phyloP scores from a whole-genome alignment of 805 yeast genomes.

The Kuraishia molischiana region DNA sequence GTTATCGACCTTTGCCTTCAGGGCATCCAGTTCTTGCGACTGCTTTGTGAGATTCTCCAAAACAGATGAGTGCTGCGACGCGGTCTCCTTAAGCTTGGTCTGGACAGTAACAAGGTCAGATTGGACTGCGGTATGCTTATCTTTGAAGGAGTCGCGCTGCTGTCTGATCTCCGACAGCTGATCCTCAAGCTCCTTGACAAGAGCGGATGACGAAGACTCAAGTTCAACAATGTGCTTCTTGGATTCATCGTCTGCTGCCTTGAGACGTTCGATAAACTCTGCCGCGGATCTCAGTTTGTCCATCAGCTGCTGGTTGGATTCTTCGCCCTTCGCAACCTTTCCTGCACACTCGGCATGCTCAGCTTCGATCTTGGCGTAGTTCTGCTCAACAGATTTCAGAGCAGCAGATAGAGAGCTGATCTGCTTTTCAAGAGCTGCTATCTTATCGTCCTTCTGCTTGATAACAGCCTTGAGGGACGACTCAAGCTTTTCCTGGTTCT shows the following conservation, averaged over 20 bases:
- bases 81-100: not conserved
- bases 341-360: slow-evolving; percentile 13
- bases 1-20: slow-evolving; percentile 14
- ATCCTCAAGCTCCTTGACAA: slow-evolving; percentile 1
- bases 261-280: slow-evolving; percentile 14
- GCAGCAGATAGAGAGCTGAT: slow-evolving; percentile 9
- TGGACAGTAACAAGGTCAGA: not conserved
- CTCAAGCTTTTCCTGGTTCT: slow-evolving; percentile 24
- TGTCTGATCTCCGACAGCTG: slow-evolving; percentile 1
- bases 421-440: slow-evolving; percentile 12
- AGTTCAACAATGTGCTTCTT: slow-evolving; percentile 16
- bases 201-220: slow-evolving; percentile 11
- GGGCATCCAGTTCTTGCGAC: slow-evolving; percentile 14
- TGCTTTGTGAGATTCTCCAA: slow-evolving; percentile 9
- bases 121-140: not conserved
- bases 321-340: slow-evolving; percentile 14
- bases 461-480: slow-evolving; percentile 14
- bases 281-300: slow-evolving; percentile 16
- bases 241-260: slow-evolving; percentile 7
- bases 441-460: slow-evolving; percentile 12
- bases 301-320: slow-evolving; percentile 10
- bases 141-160: not conserved
- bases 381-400: slow-evolving; percentile 11
- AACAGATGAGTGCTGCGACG: not conserved
- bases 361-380: slow-evolving; percentile 15